Conservation (phyloP, 257 asterid genomes). For the Solanum bukasovii region DNA sequence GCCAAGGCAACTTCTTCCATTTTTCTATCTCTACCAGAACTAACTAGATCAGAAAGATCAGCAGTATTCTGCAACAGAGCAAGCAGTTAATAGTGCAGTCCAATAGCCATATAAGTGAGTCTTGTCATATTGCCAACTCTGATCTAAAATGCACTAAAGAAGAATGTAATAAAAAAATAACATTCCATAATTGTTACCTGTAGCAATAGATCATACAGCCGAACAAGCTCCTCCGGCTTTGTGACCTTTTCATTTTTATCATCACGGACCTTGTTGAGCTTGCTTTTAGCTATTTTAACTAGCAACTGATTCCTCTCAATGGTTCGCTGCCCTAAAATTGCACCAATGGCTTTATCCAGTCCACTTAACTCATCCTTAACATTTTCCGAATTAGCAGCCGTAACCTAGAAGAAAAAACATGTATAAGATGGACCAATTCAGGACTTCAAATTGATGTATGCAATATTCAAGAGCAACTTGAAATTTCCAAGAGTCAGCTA, state of each 20-base stretch:
- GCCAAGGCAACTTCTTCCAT: slow-evolving; percentile 77
- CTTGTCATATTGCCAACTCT: slow-evolving; percentile 3
- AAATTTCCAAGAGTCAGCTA: background rate
- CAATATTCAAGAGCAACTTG: background rate
- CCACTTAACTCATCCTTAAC: slow-evolving; percentile 91
- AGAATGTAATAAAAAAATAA: background rate
- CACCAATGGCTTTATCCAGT: slow-evolving; percentile 93
- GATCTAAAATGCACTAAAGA: background rate
- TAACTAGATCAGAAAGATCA: slow-evolving; percentile 86
- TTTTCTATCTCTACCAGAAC: slow-evolving; percentile 87
- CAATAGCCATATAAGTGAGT: background rate
- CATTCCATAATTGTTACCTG: slow-evolving; percentile 34
- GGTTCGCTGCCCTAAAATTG: slow-evolving; percentile 79
- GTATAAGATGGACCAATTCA: background rate
- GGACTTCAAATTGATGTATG: background rate
- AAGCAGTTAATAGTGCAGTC: slow-evolving; percentile 7
- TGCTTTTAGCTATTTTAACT: slow-evolving; percentile 74
- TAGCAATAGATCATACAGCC: slow-evolving; percentile 74
- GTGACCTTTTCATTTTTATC: slow-evolving; percentile 81
- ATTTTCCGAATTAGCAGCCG: slow-evolving; percentile 80
- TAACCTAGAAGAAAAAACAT: slow-evolving; percentile 40
- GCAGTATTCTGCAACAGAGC: slow-evolving; percentile 52
- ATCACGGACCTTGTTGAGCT: slow-evolving; percentile 63
- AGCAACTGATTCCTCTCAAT: slow-evolving; percentile 89
- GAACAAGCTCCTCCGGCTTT: slow-evolving; percentile 97